Percentiles rank a stretch among this genome's conserved stretches.
These are phyloP conservation scores for Cladosporium sp. DNA, from an alignment of 2,329 filamentous ascomycete genomes.

Conservation along the genomic window DNA sequence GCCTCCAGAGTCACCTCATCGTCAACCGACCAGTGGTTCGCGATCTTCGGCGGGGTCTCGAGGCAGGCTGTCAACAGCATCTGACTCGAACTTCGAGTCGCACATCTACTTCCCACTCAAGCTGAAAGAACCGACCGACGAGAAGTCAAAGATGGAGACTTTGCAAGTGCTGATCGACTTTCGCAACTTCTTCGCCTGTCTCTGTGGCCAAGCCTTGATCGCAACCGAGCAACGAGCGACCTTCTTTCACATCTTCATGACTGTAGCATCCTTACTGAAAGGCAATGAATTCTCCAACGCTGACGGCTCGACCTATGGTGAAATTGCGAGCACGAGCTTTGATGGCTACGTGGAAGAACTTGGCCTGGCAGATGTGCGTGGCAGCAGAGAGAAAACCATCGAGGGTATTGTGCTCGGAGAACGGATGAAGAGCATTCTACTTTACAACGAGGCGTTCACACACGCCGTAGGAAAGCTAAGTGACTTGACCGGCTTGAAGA, in stretches of 20 bases:
- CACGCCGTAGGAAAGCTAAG: constrained; percentile 85
- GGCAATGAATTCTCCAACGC: constrained; percentile 59
- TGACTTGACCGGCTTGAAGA: constrained; percentile 64
- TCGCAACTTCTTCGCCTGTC: constrained; percentile 61
- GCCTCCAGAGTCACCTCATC: constrained; percentile 26
- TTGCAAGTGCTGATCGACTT: constrained; percentile 54
- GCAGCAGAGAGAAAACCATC: constrained; percentile 81
- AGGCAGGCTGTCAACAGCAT: constrained; percentile 44
- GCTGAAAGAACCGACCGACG: constrained; percentile 39
- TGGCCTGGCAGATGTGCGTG: constrained; percentile 71
- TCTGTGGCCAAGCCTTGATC: constrained; percentile 58
- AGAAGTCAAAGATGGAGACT: constrained; percentile 43
- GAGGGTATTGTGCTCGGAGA: constrained; percentile 89
- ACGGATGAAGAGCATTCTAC: constrained; percentile 70
- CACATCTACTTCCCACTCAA: constrained; percentile 58
- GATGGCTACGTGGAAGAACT: constrained; percentile 74
- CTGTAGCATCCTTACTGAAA: constrained; percentile 54
- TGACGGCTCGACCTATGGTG: constrained; percentile 61
- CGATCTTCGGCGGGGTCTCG: constrained; percentile 33
- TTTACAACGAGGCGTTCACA: constrained; percentile 90
- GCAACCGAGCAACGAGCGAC: constrained; percentile 52
- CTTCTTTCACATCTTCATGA: constrained; percentile 59
- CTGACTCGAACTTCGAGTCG: constrained; percentile 47
- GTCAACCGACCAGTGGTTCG: constrained; percentile 21
- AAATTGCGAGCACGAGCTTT: constrained; percentile 61